phyloP scores from a whole-genome alignment of 2,329 filamentous ascomycete species.

The Phialophora tarda region DNA sequence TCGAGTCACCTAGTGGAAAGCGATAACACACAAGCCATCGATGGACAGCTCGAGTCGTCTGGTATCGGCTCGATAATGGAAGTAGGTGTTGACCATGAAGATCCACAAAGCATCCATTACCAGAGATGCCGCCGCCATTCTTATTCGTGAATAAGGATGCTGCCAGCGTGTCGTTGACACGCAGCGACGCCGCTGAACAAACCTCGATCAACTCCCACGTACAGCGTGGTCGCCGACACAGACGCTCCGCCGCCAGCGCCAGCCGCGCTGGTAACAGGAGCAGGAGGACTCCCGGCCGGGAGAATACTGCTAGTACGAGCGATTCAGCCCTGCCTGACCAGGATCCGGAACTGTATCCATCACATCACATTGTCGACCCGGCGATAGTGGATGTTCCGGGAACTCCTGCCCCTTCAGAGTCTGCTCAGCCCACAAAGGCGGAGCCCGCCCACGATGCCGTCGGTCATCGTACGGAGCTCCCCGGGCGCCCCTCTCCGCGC shows the following conservation, averaged over 20 bases:
- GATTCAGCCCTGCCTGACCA: slow-evolving; percentile 15
- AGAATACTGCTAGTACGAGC: neutral
- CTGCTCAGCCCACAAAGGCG: neutral
- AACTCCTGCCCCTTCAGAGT: neutral
- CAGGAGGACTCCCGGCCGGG: slow-evolving; percentile 18
- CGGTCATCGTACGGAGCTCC: slow-evolving; percentile 8
- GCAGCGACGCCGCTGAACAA: slow-evolving; percentile 34
- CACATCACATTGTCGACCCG: neutral
- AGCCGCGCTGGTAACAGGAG: slow-evolving; percentile 22
- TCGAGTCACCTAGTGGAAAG: neutral
- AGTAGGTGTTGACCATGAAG: slow-evolving; percentile 27
- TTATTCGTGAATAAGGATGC: slow-evolving; percentile 39
- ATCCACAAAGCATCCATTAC: slow-evolving; percentile 14
- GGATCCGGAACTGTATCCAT: neutral
- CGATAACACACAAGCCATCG: neutral
- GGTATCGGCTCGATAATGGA: slow-evolving; percentile 11
- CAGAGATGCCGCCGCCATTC: slow-evolving; percentile 33
- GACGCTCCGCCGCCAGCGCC: slow-evolving; percentile 24
- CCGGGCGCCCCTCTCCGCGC: slow-evolving; percentile 14
- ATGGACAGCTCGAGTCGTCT: neutral
- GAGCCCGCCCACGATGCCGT: slow-evolving; percentile 7
- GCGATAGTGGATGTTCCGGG: neutral
- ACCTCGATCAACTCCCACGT: slow-evolving; percentile 37
- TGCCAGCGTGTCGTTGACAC: slow-evolving; percentile 32
- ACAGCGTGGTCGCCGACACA: slow-evolving; percentile 33